Evolutionary conservation across 208 protist species (phyloP), one percentile per base, ranked within the genome.

Genomic region (Angomonas deanei): DNA sequence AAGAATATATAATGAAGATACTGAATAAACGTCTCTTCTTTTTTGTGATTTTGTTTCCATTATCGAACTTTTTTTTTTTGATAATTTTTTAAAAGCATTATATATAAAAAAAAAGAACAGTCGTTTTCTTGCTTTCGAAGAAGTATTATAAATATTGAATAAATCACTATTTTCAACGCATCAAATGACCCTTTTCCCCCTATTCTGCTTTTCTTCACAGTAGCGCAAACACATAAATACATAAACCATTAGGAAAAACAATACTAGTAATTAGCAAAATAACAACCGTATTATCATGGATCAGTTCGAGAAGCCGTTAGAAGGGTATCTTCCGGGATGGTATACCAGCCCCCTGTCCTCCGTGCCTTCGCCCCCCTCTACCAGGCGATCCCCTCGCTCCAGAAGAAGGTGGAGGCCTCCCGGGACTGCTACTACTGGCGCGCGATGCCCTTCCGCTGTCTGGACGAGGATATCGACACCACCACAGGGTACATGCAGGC

Each of bases 351-450:
- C n/a, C 83, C 89, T 26, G 89, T 96, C 66, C 82, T 96, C 47
- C 86, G 89, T 13, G 89, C 89, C 15, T 83, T 96, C 68, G 89
- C 89, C 17, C 89, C 89, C 1, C 76, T 96, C 6, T 96, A 89
- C 59, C 89, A 96, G 67, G 89, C 84, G 1, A 68, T 96, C 17
- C 89, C 86, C 0, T 76, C 68, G n/a, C 74, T 96, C 1, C 86
- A 93, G 47, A 80, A 86, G 21, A 78, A 80, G 21, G 74, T 93
- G 4, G 64, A 53, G 11, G 71, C 56, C 10, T 82, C 86, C 2
- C 76, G 86, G 30, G 78, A 96, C 66, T 96, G 89, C 68, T 96
- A 96, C 77, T 91, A 92, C 76, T 96, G 89, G 89, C 86, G 89
- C 42, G 84, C 86, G 3, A 93, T 90, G 64, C 89, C 89, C n/a